A percentile compares a stretch with the other conserved stretches of the same genome.
Conservation (phyloP, 352 stramenopile species). For the Thraustotheca clavata region DNA sequence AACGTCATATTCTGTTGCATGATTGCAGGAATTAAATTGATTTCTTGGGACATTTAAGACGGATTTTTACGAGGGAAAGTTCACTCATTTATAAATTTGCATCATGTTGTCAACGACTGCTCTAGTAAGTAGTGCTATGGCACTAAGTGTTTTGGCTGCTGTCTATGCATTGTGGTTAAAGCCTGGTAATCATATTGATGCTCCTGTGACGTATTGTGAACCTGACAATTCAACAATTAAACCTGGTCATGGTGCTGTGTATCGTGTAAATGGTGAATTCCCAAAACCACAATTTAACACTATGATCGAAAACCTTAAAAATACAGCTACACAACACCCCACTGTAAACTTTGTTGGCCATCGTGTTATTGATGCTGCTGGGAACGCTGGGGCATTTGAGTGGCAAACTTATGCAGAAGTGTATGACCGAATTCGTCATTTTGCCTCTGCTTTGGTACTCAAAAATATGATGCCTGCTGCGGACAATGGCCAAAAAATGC, state of each 20-base stretch:
- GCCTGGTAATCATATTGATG: background rate
- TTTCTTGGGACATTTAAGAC: no score
- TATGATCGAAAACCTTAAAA: constrained; percentile 6
- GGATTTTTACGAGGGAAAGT: no score
- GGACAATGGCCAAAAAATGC: constrained; percentile 41
- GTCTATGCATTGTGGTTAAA: constrained; percentile 8
- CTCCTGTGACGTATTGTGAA: background rate
- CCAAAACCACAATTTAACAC: background rate
- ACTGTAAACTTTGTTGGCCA: constrained; percentile 6
- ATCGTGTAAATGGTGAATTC: background rate
- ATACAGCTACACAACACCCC: background rate
- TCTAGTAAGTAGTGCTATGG: background rate
- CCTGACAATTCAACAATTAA: background rate
- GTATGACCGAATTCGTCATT: constrained; percentile 27
- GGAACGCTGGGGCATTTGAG: constrained; percentile 29
- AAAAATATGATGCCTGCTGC: constrained; percentile 31
- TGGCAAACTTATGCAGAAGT: constrained; percentile 58
- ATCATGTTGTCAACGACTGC: background rate
- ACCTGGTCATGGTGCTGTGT: constrained; percentile 7
- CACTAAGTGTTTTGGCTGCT: background rate
- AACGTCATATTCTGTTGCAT: no score
- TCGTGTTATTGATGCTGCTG: constrained; percentile 22
- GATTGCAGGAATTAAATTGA: no score
- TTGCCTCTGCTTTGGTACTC: constrained; percentile 38
- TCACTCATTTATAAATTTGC: no score